Conservation (phyloP, 106 monocot genomes). For the Dioscorea zingiberensis region DNA sequence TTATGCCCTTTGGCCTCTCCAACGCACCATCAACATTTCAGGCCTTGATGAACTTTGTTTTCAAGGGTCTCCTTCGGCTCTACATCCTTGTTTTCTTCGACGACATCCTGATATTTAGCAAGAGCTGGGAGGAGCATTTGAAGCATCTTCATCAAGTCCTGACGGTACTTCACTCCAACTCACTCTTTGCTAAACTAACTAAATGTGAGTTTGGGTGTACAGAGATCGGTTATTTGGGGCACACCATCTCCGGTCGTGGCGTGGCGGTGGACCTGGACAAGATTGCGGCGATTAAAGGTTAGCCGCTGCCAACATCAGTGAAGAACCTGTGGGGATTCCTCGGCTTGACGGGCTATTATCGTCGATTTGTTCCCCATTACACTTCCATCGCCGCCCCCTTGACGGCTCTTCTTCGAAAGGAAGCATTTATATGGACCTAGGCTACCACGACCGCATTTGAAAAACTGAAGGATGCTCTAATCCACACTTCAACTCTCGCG, state of each 20-base stretch:
- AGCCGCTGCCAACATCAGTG: background rate
- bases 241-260: too few species aligned
- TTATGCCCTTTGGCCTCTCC: conserved; percentile 3
- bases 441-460: too few species aligned
- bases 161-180: too few species aligned
- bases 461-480: background rate
- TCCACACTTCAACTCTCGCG: background rate
- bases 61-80: background rate
- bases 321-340: conserved; percentile 1
- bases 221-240: too few species aligned
- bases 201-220: background rate
- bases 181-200: too few species aligned
- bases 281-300: background rate
- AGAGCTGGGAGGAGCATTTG: background rate
- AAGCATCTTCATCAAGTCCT: background rate
- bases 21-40: conserved; percentile 1
- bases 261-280: background rate
- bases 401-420: too few species aligned
- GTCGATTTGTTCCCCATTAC: background rate
- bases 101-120: conserved; percentile 1
- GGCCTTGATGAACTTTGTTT: background rate
- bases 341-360: conserved; percentile 1
- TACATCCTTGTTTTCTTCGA: conserved; percentile 1
- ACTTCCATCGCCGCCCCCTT: background rate
- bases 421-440: too few species aligned